Evolutionary conservation across 2,329 filamentous ascomycete genomes (phyloP), one percentile per base, ranked within the genome.

Genomic region (Penicillium crustosum): DNA sequence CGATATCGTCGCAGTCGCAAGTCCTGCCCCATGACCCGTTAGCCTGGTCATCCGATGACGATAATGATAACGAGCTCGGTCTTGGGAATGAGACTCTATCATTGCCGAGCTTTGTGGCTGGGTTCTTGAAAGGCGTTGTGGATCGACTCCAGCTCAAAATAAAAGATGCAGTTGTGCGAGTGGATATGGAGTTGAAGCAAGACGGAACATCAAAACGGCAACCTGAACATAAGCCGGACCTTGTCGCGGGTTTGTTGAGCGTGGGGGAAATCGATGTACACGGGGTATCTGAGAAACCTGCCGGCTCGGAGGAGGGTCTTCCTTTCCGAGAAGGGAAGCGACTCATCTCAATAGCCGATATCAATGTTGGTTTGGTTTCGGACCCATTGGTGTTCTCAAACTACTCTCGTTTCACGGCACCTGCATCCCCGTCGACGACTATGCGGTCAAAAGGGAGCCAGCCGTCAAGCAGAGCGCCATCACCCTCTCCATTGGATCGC

Each of bases 61-160:
- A 78, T 31, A 81, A 83, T 49, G 80, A 82, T 33, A 81, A 83
- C 50, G 80, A 82, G 36, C 71, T 77, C 15, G 77, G 76, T 2
- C 68, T 83, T 10, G 85, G 85, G 9, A 82, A 81, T 17, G 79
- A 80, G 42, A 78, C 79, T 2, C 69, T 85, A 13, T 82, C 82
- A 6, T 71, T 87, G 17, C 85, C 85, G 23, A 78, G 76, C n/a
- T 85, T 87, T 58, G 69, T 88, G 43, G 80, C 83, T 19, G 81
- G 76, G n/a, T 84, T 86, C 53, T 68, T 88, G 19, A 82, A 84
- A 66, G 83, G 84, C 12, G 78, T 86, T 21, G 72, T 80, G 44
- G 83, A 87, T 66, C 78, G 84, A 33, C 72, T 86, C 49, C 79
- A 83, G 61, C 72, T 87, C 36, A 78, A 75, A 21, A 73, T 86